Conservation (phyloP, 495 filamentous ascomycete species). For the Parachaetomium inaequale region DNA sequence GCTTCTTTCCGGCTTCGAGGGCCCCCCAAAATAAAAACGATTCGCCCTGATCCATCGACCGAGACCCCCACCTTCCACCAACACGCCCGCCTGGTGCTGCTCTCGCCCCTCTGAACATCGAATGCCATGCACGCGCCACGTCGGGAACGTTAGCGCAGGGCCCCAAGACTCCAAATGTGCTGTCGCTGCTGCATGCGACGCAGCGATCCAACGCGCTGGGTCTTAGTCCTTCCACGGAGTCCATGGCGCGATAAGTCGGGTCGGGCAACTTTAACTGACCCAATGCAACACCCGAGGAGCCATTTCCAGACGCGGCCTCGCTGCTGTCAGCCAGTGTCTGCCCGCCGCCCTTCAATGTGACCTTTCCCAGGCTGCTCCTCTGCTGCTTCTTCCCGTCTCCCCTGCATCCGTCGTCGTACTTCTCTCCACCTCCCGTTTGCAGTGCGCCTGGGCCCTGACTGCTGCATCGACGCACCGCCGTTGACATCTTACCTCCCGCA, state of each 20-base stretch:
- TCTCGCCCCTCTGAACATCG: neutral
- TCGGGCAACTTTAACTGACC: neutral
- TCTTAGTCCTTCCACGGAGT: neutral
- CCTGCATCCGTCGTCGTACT: neutral
- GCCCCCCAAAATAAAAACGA: neutral
- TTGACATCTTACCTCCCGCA: neutral
- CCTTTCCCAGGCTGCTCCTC: neutral
- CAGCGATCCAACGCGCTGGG: conserved; percentile 7
- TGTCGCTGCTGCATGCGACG: neutral
- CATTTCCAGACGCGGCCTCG: neutral
- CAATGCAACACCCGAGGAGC: neutral
- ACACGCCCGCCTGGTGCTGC: neutral
- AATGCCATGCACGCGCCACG: neutral
- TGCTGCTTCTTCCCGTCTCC: neutral
- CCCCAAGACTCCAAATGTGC: neutral
- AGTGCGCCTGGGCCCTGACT: no score
- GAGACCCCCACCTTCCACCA: conserved; percentile 11
- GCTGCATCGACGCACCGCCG: neutral
- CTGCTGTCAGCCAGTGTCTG: neutral
- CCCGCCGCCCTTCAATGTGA: neutral
- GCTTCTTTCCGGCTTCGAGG: neutral
- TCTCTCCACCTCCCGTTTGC: neutral
- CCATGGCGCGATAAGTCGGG: neutral
- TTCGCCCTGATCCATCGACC: conserved; percentile 10
- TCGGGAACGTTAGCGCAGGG: neutral